Base-by-base conservation (phyloP, 208 protist genomes). In the Vickermania ingenoplastis region DNA sequence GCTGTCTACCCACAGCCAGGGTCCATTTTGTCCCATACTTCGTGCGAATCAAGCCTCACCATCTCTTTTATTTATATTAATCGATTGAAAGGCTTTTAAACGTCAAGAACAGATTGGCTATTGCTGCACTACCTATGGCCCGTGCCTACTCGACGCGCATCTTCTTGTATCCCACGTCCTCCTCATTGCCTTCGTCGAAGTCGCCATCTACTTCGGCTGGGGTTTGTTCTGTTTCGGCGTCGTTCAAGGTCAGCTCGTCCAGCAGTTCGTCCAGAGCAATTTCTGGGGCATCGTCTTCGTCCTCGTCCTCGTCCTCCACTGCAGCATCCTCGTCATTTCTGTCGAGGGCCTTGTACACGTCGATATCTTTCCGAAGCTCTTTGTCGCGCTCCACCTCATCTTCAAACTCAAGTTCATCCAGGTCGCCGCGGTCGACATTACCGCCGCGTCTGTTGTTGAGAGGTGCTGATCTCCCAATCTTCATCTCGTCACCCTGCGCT, bases 341-440 rank as follows among this genome's bases (percentile, higher is more conserved):
- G 1, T 88, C 72, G 48, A 81, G 56, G 56, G 85, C 53, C 49
- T 82, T 85, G 67, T 92, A 94, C 27, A 94, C 78, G n/a, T 70
- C 71, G 23, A 94, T 74, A 61, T 94, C 87, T 41, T 77, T 78
- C 22, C 87, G 83, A 53, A 92, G 70, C 62, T 94, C 83, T 52
- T 63, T 53, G 51, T 94, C 84, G 14, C 84, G 84, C 69, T 94
- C 87, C 27, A 94, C 61, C 48, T 94, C 87, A 53, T 94, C 87
- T 59, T 92, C 82, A 51, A 94, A 94, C 71, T 94, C 87, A 29
- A 53, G 67, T 59, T 79, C 67, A 59, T 89, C 82, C n/a, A n/a
- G n/a, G 26, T 88, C 76, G 36, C 74, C 25, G 2, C 49, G 27
- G 21, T 61, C 67, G 64, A 21, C 75, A 57, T 24, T 45, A 22